Conservation (phyloP, 805 yeast genomes). For the Yamadazyma akitaensis region DNA sequence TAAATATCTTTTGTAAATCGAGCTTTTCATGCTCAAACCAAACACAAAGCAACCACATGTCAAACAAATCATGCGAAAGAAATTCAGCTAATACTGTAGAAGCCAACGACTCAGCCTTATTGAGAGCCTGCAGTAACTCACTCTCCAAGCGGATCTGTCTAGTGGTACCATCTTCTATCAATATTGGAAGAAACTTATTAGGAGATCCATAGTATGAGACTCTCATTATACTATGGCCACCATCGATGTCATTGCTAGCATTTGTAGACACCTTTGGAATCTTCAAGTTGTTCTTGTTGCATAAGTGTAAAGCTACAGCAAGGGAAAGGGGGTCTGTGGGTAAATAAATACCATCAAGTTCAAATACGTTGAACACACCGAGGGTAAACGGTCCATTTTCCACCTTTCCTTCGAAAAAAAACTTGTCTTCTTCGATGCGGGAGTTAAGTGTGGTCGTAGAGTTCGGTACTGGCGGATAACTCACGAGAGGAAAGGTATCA, state of each 20-base stretch:
- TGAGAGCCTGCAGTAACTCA: constrained; percentile 8
- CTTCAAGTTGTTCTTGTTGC: constrained; percentile 40
- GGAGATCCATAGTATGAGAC: constrained; percentile 50
- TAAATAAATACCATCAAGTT: constrained; percentile 26
- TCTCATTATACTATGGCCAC: constrained; percentile 32
- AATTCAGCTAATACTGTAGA: constrained; percentile 11
- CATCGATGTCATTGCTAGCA: not conserved
- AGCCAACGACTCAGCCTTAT: constrained; percentile 1
- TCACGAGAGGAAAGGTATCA: constrained; percentile 49
- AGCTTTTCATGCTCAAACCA: constrained; percentile 33
- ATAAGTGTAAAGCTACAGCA: constrained; percentile 43
- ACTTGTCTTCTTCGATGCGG: constrained; percentile 16
- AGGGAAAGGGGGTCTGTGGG: constrained; percentile 63
- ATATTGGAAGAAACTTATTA: constrained; percentile 50
- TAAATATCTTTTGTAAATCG: constrained; percentile 10
- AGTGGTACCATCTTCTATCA: constrained; percentile 47
- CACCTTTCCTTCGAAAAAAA: constrained; percentile 12
- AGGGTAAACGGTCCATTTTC: constrained; percentile 39
- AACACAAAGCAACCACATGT: constrained; percentile 48
- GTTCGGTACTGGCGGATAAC: constrained; percentile 35
- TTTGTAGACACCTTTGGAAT: not conserved
- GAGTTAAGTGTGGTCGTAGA: constrained; percentile 13
- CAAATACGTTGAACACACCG: constrained; percentile 49
- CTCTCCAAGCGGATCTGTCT: constrained; percentile 27
- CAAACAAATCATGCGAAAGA: constrained; percentile 42